Evolutionary conservation across 2,329 filamentous ascomycete genomes (phyloP).

Genomic region (Pleoardoris graminearum): DNA sequence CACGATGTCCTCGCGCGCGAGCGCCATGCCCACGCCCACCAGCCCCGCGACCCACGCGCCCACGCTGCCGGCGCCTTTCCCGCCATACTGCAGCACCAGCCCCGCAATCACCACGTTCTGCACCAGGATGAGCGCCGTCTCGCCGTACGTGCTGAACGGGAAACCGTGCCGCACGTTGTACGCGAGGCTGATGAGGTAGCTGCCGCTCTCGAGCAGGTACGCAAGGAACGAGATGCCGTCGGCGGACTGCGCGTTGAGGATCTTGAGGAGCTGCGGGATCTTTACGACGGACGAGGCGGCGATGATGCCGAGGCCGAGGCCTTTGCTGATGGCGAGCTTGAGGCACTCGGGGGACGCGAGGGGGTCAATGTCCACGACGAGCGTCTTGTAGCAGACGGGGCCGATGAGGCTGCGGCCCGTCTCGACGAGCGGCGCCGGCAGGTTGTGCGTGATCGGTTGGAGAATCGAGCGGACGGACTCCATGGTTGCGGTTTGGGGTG

Average conservation of each 20-base stretch:
- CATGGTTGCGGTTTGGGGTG: slow-evolving; percentile 38
- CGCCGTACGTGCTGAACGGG: slow-evolving; percentile 95
- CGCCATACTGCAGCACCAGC: slow-evolving; percentile 82
- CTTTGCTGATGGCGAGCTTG: slow-evolving; percentile 89
- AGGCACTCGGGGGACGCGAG: slow-evolving; percentile 76
- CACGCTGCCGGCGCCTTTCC: slow-evolving; percentile 63
- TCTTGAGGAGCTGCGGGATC: slow-evolving; percentile 94
- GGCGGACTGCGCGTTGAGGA: slow-evolving; percentile 77
- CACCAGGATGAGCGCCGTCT: slow-evolving; percentile 86
- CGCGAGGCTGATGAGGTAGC: slow-evolving; percentile 84
- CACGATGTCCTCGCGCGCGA: slow-evolving; percentile 70
- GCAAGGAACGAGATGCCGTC: slow-evolving; percentile 85
- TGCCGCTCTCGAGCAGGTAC: slow-evolving; percentile 87
- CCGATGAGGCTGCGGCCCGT: slow-evolving; percentile 66
- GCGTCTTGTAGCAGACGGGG: slow-evolving; percentile 77
- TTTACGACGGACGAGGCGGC: slow-evolving; percentile 90
- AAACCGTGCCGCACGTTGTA: slow-evolving; percentile 92
- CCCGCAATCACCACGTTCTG: slow-evolving; percentile 91
- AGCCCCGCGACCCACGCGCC: slow-evolving; percentile 79
- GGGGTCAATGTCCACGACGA: slow-evolving; percentile 81
- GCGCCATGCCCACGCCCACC: slow-evolving; percentile 67
- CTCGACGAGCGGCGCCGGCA: slow-evolving; percentile 44
- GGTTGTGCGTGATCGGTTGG: slow-evolving; percentile 52
- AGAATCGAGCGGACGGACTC: slow-evolving; percentile 50
- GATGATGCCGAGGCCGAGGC: slow-evolving; percentile 90